Evolutionary conservation across 768 basidiomycete species (phyloP).

Genomic region (Lentinula raphanica): DNA sequence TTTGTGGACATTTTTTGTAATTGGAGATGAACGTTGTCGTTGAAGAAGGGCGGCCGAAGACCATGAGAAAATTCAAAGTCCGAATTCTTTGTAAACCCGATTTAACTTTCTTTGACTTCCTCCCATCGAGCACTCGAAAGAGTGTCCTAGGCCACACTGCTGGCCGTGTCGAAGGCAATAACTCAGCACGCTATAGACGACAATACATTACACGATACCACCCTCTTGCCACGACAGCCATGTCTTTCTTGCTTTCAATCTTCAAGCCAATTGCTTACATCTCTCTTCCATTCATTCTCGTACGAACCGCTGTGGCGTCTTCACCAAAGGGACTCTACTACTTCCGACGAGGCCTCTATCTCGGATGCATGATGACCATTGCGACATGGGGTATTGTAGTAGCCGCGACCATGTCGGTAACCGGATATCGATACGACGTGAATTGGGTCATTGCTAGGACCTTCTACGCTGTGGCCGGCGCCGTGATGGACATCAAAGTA

Average conservation of each 20-base stretch:
- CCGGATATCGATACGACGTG: constrained; percentile 71
- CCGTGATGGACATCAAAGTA: constrained; percentile 59
- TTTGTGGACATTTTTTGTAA: background rate
- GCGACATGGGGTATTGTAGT: constrained; percentile 70
- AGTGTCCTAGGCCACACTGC: background rate
- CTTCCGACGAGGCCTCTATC: constrained; percentile 65
- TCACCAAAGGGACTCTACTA: constrained; percentile 65
- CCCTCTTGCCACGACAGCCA: constrained; percentile 20
- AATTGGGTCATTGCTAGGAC: constrained; percentile 79
- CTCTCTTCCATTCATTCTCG: constrained; percentile 65
- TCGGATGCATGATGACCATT: constrained; percentile 63
- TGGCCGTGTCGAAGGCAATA: background rate
- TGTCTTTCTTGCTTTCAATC: constrained; percentile 59
- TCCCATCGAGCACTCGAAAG: background rate
- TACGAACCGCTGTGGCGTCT: constrained; percentile 51
- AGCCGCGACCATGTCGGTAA: constrained; percentile 58
- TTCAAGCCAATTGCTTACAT: constrained; percentile 66
- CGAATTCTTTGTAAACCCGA: background rate
- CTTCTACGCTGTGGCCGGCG: constrained; percentile 70
- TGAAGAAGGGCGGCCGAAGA: background rate
- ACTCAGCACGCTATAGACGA: background rate
- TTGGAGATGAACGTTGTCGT: background rate
- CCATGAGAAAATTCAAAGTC: background rate
- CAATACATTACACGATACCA: background rate
- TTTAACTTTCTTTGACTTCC: background rate